Evolutionary conservation across 345 rosid species (phyloP), one percentile per base, ranked within the genome.

Genomic region (Brassica carinata): DNA sequence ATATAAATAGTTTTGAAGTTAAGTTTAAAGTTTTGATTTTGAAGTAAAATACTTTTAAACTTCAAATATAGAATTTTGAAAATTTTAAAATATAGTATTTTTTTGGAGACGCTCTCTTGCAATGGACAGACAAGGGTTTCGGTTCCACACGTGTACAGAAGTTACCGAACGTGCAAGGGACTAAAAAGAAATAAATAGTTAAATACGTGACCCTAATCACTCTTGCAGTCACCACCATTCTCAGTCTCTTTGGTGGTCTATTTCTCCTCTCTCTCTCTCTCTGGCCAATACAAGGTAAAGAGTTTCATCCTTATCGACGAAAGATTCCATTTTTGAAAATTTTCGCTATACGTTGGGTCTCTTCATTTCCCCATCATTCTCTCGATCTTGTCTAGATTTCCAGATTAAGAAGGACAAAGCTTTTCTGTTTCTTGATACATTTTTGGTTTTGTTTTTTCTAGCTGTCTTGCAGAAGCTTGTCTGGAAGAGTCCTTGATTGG

Each of bases 131-230:
- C 38, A 7, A 34, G 81, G 67, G 81, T 78, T 68, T 4, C 53
- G n/a, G 26, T 68, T 78, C 77, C 59, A 57, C 71, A 40, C 77
- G 59, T 27, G 72, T 72, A 5, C 4, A 66, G 33, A 55, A 26
- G 38, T 72, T 38, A 2, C 31, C 67, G 72, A 67, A 78, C 82
- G 82, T 72, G 33, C 67, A 5, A 53, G 43, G 43, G 14, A 64
- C 30, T 34, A 8, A 27, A 58, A 17, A 53, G 71, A 6, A 68
- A 6, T 19, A 65, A 51, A 75, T 31, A 31, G 1, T 23, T 23
- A 23, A 31, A 33, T 3, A 75, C 19, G 8, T 75, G 67, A 76
- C 81, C 84, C 84, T 81, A 81, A 75, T 75, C 77, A 71, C 77
- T 64, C 73, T 82, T 67, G 72, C 75, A 55, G 70, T 76, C 80